Evolutionary conservation across 768 basidiomycete species (phyloP), one percentile per base, ranked within the genome.

Genomic region (Lentinula boryana): DNA sequence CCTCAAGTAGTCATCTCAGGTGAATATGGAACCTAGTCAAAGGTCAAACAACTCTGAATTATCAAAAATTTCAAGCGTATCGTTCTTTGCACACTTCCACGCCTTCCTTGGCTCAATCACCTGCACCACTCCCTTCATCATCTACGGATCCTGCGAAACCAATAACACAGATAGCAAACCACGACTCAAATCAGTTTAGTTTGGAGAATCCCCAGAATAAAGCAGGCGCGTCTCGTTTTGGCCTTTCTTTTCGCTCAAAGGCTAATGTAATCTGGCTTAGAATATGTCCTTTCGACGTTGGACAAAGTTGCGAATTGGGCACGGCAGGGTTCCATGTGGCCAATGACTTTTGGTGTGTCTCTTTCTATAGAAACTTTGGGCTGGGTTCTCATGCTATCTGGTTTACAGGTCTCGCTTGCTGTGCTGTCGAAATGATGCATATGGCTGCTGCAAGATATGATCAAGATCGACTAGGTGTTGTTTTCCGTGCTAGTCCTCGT

Each of bases 351-450:
- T 73, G 93, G 89, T 79, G 65, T 54, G 75, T 66, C 27, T 53
- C 8, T 38, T 9, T 53, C 6, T 15, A n/a, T 27, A n/a, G 46
- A 32, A n/a, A 5, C 18, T 18, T 36, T 9, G 13, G 15, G 10
- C 12, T 78, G 59, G 55, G 73, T 65, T 58, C 31, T 43, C 21
- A 48, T 33, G 23, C 12, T 2, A 7, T 36, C 35, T 41, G 13
- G 6, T 21, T 48, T 12, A 15, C 55, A 91, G 94, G 96, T 76
- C 84, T 99, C 56, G 97, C 97, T 4, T 99, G 97, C 74, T 99
- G 97, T 74, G 97, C 97, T 23, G 97, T 99, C 35, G 97, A 99
- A 78, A 93, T 93, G 91, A 98, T 97, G 95, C 97, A 99, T 79
- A 96, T 98, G 95, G 97, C 97, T 54, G 95, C 97, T 44, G 93